phyloP scores from a whole-genome alignment of 2,329 filamentous ascomycete genomes.

The Alternaria novae-zelandiae region DNA sequence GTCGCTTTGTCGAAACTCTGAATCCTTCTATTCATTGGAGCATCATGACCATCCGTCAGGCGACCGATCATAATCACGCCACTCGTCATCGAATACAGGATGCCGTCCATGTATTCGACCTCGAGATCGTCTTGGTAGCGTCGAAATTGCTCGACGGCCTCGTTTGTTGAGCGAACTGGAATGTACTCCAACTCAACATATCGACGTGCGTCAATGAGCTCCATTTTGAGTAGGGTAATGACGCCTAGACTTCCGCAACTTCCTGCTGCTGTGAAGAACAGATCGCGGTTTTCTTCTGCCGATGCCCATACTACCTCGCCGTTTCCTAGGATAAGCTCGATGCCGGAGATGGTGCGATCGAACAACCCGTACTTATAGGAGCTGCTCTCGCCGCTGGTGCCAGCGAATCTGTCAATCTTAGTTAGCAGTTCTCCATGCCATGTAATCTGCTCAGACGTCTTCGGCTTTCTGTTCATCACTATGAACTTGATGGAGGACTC shows the following conservation, averaged over 20 bases:
- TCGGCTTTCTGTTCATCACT: neutral
- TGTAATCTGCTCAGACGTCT: neutral
- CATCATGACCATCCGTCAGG: constrained; percentile 54
- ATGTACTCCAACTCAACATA: constrained; percentile 70
- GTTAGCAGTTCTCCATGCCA: neutral
- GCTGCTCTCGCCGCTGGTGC: constrained; percentile 70
- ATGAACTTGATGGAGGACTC: neutral
- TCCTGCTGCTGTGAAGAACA: constrained; percentile 66
- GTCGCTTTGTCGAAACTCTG: constrained; percentile 61
- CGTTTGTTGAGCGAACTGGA: constrained; percentile 58
- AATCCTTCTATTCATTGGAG: constrained; percentile 43
- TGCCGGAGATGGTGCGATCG: constrained; percentile 65
- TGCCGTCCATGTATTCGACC: constrained; percentile 73
- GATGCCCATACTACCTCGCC: constrained; percentile 62
- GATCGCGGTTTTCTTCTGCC: constrained; percentile 53
- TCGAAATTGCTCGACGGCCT: constrained; percentile 58
- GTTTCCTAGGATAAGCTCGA: constrained; percentile 69
- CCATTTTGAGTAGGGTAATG: constrained; percentile 66
- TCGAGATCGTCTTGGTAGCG: constrained; percentile 50
- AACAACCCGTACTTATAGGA: constrained; percentile 72
- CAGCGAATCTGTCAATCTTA: constrained; percentile 57
- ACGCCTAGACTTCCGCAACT: constrained; percentile 68
- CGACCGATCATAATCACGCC: constrained; percentile 68
- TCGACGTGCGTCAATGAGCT: constrained; percentile 59
- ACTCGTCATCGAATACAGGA: constrained; percentile 63